These are phyloP conservation scores for Suhomyces choctaworum DNA, from an alignment of 1,139 yeast genomes.

Conservation along the genomic window DNA sequence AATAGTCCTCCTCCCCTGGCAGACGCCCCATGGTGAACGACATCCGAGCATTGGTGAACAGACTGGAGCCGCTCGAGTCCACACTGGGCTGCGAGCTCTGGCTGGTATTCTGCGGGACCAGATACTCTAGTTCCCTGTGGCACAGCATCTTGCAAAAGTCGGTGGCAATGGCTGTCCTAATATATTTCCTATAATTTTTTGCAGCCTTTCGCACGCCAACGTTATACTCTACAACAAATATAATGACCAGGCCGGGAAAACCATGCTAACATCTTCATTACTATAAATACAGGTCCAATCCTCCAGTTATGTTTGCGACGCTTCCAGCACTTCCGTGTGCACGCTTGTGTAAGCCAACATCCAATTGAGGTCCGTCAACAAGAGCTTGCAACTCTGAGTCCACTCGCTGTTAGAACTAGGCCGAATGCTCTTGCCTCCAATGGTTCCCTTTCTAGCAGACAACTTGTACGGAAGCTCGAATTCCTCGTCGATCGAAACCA, in stretches of 20 bases:
- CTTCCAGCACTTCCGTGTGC: slow-evolving; percentile 26
- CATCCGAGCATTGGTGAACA: not conserved
- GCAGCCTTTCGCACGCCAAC: not conserved
- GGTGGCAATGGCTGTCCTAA: too few relatives aligned
- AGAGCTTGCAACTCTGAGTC: slow-evolving; percentile 86
- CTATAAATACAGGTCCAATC: too few relatives aligned
- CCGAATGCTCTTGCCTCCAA: slow-evolving; percentile 77
- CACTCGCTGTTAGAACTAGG: slow-evolving; percentile 78
- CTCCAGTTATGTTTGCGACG: too few relatives aligned
- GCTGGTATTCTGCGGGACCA: not conserved
- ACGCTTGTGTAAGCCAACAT: slow-evolving; percentile 46
- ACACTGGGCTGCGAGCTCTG: too few relatives aligned
- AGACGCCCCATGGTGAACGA: not conserved
- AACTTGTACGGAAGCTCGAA: slow-evolving; percentile 70
- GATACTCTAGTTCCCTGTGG: not conserved
- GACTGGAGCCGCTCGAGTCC: too few relatives aligned
- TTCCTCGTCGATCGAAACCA: slow-evolving; percentile 51
- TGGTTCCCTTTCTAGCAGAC: slow-evolving; percentile 51
- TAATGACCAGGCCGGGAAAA: too few relatives aligned
- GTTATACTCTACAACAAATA: too few relatives aligned
- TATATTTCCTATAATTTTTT: too few relatives aligned
- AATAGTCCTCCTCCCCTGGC: not conserved
- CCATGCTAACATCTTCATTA: too few relatives aligned
- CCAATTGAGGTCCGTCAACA: slow-evolving; percentile 70
- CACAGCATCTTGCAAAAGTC: too few relatives aligned